phyloP scores from a whole-genome alignment of 2,329 filamentous ascomycete species.

The Scytalidium lignicola region DNA sequence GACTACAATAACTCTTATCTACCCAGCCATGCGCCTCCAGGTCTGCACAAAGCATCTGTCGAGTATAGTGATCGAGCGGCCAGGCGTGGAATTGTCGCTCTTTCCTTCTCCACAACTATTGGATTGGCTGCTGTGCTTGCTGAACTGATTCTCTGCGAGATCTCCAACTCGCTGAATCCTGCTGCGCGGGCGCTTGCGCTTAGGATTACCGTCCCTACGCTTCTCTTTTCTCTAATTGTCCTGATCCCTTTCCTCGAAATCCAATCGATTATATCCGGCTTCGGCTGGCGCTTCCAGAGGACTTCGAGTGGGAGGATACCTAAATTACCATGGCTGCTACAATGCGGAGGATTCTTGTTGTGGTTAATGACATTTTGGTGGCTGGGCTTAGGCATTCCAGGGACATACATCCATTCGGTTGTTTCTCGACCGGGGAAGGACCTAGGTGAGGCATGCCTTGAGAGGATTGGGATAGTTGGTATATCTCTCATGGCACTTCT shows the following conservation, averaged over 20 bases:
- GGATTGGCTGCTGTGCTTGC: conserved; percentile 73
- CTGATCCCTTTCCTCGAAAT: conserved; percentile 77
- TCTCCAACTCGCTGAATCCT: conserved; percentile 68
- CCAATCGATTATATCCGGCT: conserved; percentile 44
- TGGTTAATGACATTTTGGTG: conserved; percentile 79
- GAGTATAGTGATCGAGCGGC: conserved; percentile 50
- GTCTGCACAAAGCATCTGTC: conserved; percentile 53
- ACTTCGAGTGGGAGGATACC: conserved; percentile 51
- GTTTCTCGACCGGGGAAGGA: conserved; percentile 32
- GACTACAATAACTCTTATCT: conserved; percentile 58
- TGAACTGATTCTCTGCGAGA: conserved; percentile 78
- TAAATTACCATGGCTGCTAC: conserved; percentile 58
- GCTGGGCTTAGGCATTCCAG: conserved; percentile 59
- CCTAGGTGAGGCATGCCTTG: conserved; percentile 46
- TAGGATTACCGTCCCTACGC: conserved; percentile 61
- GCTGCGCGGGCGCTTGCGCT: conserved; percentile 64
- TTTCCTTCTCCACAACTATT: conserved; percentile 71
- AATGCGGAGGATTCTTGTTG: conserved; percentile 53
- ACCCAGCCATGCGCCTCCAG: conserved; percentile 55
- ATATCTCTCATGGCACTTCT: conserved; percentile 82
- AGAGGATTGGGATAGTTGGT: conserved; percentile 76
- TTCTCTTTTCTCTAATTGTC: conserved; percentile 68
- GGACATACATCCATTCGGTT: conserved; percentile 41
- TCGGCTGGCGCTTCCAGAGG: conserved; percentile 59
- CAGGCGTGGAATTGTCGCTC: conserved; percentile 48